Percentiles rank a stretch among this genome's conserved stretches.
These are phyloP conservation scores for Miamiensis avidus DNA, from an alignment of 169 alveolate genomes.

Conservation along the genomic window DNA sequence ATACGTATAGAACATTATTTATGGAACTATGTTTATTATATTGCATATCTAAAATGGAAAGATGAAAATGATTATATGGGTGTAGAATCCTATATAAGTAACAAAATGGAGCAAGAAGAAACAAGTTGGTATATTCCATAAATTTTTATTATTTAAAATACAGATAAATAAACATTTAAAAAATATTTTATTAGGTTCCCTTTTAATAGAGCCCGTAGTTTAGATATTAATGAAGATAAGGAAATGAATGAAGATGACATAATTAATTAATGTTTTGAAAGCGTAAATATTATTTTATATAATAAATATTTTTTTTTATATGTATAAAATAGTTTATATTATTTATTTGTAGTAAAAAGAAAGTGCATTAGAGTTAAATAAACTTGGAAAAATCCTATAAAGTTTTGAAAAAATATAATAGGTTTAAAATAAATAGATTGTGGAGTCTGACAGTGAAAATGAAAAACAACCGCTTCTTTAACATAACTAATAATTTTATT, in stretches of 20 bases:
- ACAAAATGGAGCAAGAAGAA: conserved; percentile 32
- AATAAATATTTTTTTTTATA: no score
- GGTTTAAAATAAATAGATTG: no score
- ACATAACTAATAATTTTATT: no score
- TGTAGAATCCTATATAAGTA: conserved; percentile 74
- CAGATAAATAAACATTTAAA: neutral
- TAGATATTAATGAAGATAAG: conserved; percentile 1
- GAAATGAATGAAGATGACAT: conserved; percentile 23
- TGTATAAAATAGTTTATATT: no score
- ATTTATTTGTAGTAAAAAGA: no score
- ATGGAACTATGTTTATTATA: conserved; percentile 80
- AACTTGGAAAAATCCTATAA: no score
- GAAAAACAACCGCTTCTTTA: no score
- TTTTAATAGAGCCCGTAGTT: conserved; percentile 28
- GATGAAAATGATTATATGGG: conserved; percentile 84
- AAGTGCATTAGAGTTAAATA: no score
- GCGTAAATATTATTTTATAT: neutral
- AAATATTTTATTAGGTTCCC: conserved; percentile 25
- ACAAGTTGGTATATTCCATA: neutral
- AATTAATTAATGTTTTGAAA: neutral
- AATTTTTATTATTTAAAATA: neutral
- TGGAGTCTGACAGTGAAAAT: no score
- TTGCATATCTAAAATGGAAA: conserved; percentile 67
- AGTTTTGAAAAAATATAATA: no score
- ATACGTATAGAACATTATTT: conserved; percentile 73